A percentile compares a stretch with the other conserved stretches of the same genome.
These are phyloP conservation scores for Podospora comata DNA, from an alignment of 495 filamentous ascomycete species.

Conservation along the genomic window DNA sequence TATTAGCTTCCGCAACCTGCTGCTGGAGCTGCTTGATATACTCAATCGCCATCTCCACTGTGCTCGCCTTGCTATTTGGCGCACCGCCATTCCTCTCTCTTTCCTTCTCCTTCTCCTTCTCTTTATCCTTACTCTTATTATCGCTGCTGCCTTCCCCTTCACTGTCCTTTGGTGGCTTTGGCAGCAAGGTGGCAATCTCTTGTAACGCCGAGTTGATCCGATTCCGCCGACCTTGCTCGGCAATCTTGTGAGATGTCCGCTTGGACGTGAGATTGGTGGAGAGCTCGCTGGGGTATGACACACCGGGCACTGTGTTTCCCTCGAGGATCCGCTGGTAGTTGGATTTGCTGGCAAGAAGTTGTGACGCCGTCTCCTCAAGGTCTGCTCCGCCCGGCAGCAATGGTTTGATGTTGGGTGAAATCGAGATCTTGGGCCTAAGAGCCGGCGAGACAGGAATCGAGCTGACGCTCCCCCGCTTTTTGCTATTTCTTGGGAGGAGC, in stretches of 20 bases:
- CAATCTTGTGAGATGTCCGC: constrained; percentile 95
- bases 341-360: constrained; percentile 86
- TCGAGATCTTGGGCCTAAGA: constrained; percentile 87
- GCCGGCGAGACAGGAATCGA: constrained; percentile 80
- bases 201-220: constrained; percentile 91
- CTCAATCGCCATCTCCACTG: constrained; percentile 91
- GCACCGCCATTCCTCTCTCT: constrained; percentile 33
- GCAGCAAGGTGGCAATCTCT: constrained; percentile 83
- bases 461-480: constrained; percentile 72
- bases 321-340: constrained; percentile 98
- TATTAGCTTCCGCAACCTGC: constrained; percentile 66
- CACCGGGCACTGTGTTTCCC: constrained; percentile 82
- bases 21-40: constrained; percentile 85
- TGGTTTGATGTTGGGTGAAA: constrained; percentile 92
- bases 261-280: constrained; percentile 94
- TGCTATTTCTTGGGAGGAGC: constrained; percentile 44
- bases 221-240: constrained; percentile 92
- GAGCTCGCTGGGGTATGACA: constrained; percentile 85
- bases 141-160: constrained; percentile 34
- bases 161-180: constrained; percentile 46
- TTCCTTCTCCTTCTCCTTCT: constrained; percentile 27
- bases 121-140: constrained; percentile 34
- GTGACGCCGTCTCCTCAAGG: constrained; percentile 68
- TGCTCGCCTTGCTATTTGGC: constrained; percentile 87
- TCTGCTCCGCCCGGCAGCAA: constrained; percentile 65